Conservation (phyloP, 805 yeast species). For the Metschnikowia colocasiae region DNA sequence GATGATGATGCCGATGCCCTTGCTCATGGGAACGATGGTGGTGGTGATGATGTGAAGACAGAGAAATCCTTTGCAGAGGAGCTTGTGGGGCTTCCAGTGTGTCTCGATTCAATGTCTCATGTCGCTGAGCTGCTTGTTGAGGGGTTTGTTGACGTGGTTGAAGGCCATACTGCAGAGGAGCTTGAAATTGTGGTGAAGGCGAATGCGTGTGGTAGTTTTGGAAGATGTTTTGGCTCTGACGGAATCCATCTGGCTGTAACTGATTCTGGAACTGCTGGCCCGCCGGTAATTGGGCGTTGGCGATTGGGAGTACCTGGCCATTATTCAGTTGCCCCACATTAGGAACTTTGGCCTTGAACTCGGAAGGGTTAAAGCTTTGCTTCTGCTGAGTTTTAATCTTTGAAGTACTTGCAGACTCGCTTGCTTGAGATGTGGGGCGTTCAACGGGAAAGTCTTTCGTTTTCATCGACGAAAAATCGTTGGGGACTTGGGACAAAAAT, state of each 20-base stretch:
- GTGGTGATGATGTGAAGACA: constrained; percentile 8
- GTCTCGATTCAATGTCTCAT: neutral
- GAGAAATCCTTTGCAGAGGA: neutral
- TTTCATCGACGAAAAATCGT: neutral
- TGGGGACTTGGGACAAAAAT: constrained; percentile 18
- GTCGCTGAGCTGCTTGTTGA: neutral
- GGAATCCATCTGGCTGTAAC: neutral
- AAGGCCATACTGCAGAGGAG: constrained; percentile 4
- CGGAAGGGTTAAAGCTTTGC: neutral
- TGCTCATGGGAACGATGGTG: constrained; percentile 5
- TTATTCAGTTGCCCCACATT: neutral
- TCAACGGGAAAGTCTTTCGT: neutral
- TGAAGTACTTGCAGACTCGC: neutral
- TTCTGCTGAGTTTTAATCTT: neutral
- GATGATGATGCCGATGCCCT: neutral
- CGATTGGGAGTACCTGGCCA: neutral
- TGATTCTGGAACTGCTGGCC: neutral
- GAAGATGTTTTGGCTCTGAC: neutral
- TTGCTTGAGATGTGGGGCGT: neutral
- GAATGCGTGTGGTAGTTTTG: neutral
- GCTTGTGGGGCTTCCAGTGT: neutral
- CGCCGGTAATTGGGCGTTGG: neutral
- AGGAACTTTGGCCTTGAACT: neutral
- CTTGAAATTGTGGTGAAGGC: constrained; percentile 3
- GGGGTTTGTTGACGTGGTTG: neutral